These are phyloP conservation scores for Didymella pomorum DNA, from an alignment of 2,329 filamentous ascomycete species.

Conservation along the genomic window DNA sequence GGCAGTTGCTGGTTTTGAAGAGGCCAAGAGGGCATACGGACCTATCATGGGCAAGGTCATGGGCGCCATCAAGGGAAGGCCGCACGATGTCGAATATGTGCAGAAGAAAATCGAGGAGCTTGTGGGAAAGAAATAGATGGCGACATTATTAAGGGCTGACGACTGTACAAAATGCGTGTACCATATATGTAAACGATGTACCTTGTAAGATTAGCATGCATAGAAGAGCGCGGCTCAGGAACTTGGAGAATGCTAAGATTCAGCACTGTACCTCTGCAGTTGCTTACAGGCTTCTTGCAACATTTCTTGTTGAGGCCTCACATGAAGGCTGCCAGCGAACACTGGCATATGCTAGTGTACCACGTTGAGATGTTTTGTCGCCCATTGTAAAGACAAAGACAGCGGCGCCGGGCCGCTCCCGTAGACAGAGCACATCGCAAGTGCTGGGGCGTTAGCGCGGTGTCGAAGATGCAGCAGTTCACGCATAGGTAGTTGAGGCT, in stretches of 20 bases:
- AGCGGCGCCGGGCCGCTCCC: conserved; percentile 16
- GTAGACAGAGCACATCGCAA: background rate
- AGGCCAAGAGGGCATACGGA: conserved; percentile 62
- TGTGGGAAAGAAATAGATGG: conserved; percentile 31
- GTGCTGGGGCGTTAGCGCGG: background rate
- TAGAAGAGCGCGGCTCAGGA: background rate
- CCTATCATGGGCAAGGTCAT: conserved; percentile 67
- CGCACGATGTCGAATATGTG: conserved; percentile 69
- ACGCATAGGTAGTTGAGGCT: conserved; percentile 26
- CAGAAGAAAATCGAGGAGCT: conserved; percentile 65
- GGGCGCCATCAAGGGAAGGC: conserved; percentile 68
- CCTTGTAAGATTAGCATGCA: conserved; percentile 8
- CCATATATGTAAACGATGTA: conserved; percentile 10
- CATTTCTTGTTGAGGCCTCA: background rate
- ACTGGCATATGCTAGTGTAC: conserved; percentile 1
- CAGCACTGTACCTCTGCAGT: background rate
- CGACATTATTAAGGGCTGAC: background rate
- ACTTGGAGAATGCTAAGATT: too few relatives aligned
- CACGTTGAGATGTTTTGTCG: background rate
- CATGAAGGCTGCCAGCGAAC: background rate
- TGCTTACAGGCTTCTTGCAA: background rate
- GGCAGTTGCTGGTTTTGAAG: conserved; percentile 61
- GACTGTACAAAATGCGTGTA: background rate
- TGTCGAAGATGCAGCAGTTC: conserved; percentile 10
- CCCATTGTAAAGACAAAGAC: background rate